These are phyloP conservation scores for Zygoascus flipseniorum DNA, from an alignment of 805 yeast genomes.

Conservation along the genomic window DNA sequence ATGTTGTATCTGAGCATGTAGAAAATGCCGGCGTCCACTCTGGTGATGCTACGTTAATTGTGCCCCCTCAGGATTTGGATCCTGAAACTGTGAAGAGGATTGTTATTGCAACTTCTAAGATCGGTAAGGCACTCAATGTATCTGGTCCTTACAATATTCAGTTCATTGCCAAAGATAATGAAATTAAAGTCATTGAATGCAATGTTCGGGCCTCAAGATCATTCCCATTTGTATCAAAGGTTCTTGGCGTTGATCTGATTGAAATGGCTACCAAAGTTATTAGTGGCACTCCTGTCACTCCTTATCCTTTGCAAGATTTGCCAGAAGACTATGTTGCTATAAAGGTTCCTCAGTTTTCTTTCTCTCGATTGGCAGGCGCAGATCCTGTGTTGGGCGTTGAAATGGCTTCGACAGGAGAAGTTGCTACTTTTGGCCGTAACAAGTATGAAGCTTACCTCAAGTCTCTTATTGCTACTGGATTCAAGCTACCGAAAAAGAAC, in stretches of 20 bases:
- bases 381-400: slow-evolving; percentile 97
- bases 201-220: slow-evolving; percentile 99
- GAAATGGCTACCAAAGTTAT: slow-evolving; percentile 97
- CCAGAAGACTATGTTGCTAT: slow-evolving; percentile 94
- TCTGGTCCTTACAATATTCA: slow-evolving; percentile 98
- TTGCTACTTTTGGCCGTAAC: slow-evolving; percentile 92
- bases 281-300: slow-evolving; percentile 75
- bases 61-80: slow-evolving; percentile 92
- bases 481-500: slow-evolving; percentile 90
- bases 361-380: slow-evolving; percentile 94
- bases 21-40: slow-evolving; percentile 99
- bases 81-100: slow-evolving; percentile 86
- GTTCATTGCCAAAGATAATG: slow-evolving; percentile 90
- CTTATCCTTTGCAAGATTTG: slow-evolving; percentile 82
- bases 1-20: slow-evolving; percentile 96
- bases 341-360: slow-evolving; percentile 95
- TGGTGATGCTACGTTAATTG: slow-evolving; percentile 96
- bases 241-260: slow-evolving; percentile 90
- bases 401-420: slow-evolving; percentile 99
- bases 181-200: slow-evolving; percentile 96
- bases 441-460: slow-evolving; percentile 96
- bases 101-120: slow-evolving; percentile 92
- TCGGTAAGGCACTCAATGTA: slow-evolving; percentile 87
- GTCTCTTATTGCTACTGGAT: slow-evolving; percentile 90
- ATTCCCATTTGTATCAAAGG: slow-evolving; percentile 97